Base-by-base conservation (phyloP, 768 basidiomycete genomes). In the Naematelia aurantialba region DNA sequence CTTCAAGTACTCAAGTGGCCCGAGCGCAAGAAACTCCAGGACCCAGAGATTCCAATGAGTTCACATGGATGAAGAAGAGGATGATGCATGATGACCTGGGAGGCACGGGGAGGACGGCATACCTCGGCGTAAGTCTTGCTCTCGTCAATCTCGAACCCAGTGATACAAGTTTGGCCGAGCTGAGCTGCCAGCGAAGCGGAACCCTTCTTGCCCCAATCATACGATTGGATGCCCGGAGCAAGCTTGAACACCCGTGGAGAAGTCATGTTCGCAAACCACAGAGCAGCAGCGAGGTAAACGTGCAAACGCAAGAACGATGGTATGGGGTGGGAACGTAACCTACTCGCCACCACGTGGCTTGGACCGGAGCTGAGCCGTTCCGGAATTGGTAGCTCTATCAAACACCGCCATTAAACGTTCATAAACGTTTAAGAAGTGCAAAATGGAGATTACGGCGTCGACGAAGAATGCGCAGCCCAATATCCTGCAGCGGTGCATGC, bases 201-300 rank as follows among this genome's bases (percentile, higher is more conserved):
- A 2, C 94, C 94, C 14, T 84, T 79, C 80, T 89, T 92, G 19
- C 94, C 94, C 94, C 94, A 99, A 73, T 92, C 90, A 74, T 98
- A 97, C 61, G 85, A 83, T 74, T 98, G 92, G 0, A 85, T 83
- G 5, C 90, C 93, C 1, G 91, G 89, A 3, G 81, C 68, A 68
- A 97, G 82, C 76, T 87, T 88, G 80, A 96, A 91, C 14, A 91
- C 52, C 26, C 72, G 51, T 39, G 56, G 14, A 24, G 67, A 51
- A 4, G 56, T 21, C 66, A 67, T 64, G 30, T 19, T 39, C 8
- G 17, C 8, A 39, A 48, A 19, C 45, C 54, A 12, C 21, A 22
- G 8, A 50, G 8, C 2, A 5, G 3, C 19, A 14, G 11, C 17
- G 48, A 25, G 4, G 17, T 50, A 50, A 25, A 50, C 14, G 27